These are phyloP conservation scores for Phytophthora parvispora DNA, from an alignment of 352 stramenopile genomes.

Conservation along the genomic window DNA sequence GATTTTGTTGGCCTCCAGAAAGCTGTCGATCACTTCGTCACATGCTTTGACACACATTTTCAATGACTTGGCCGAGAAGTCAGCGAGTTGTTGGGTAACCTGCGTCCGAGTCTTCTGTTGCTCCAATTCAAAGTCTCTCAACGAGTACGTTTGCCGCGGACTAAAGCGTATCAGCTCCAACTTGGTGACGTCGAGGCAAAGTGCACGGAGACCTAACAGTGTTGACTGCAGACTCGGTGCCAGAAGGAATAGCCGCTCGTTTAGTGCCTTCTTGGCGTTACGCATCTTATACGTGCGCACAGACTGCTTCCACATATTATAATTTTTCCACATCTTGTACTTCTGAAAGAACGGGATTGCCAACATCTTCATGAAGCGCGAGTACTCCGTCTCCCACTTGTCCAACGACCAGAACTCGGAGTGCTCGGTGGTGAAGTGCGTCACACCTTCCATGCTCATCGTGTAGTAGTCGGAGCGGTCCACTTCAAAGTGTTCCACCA, in stretches of 20 bases:
- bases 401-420: constrained; percentile 94
- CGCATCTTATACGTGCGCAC: constrained; percentile 91
- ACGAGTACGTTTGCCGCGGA: constrained; percentile 76
- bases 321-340: constrained; percentile 96
- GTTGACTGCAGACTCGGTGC: constrained; percentile 86
- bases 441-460: constrained; percentile 93
- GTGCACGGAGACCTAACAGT: constrained; percentile 76
- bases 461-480: constrained; percentile 94
- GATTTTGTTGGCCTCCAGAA: constrained; percentile 94
- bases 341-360: constrained; percentile 93
- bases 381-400: constrained; percentile 95
- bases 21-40: constrained; percentile 94
- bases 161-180: constrained; percentile 81
- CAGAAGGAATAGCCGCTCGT: constrained; percentile 91
- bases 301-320: constrained; percentile 93
- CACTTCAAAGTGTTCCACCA: constrained; percentile 88
- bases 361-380: constrained; percentile 92
- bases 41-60: constrained; percentile 91
- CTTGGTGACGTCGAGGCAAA: constrained; percentile 78
- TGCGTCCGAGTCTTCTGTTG: constrained; percentile 65
- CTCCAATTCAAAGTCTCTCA: constrained; percentile 84
- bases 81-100: constrained; percentile 64
- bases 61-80: constrained; percentile 78
- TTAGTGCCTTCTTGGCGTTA: constrained; percentile 85
- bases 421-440: constrained; percentile 90